Conservation (phyloP, 768 basidiomycete species). For the Lentinula raphanica region DNA sequence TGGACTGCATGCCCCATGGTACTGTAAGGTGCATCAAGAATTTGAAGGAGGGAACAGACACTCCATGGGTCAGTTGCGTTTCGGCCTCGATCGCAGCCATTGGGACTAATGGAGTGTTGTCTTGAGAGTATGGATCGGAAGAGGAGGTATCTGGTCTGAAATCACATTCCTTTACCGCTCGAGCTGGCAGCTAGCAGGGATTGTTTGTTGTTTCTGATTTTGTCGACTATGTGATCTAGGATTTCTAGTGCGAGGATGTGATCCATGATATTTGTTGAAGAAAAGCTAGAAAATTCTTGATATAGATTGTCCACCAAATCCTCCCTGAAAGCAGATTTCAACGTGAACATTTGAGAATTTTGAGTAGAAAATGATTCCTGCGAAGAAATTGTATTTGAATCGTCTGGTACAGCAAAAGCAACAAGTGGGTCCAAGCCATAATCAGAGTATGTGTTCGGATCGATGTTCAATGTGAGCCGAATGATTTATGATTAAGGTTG, state of each 20-base stretch:
- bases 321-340: conserved; percentile 36
- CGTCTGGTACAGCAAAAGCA: conserved; percentile 13
- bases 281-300: too few species aligned
- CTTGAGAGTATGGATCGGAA: neutral
- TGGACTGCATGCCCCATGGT: neutral
- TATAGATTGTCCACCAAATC: conserved; percentile 30
- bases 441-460: conserved; percentile 25
- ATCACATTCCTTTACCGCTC: neutral
- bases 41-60: neutral
- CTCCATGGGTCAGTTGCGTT: neutral
- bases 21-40: neutral
- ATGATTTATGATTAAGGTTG: neutral
- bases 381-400: neutral
- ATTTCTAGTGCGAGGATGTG: neutral
- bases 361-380: conserved; percentile 1
- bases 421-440: conserved; percentile 34
- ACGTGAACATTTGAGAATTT: neutral
- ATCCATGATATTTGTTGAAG: neutral
- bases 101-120: neutral
- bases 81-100: neutral
- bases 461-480: conserved; percentile 23
- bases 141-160: neutral
- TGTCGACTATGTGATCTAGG: neutral
- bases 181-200: neutral
- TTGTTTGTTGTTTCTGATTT: neutral